Base-by-base conservation (phyloP, 352 stramenopile species). In the Globisporangium viniferum region DNA sequence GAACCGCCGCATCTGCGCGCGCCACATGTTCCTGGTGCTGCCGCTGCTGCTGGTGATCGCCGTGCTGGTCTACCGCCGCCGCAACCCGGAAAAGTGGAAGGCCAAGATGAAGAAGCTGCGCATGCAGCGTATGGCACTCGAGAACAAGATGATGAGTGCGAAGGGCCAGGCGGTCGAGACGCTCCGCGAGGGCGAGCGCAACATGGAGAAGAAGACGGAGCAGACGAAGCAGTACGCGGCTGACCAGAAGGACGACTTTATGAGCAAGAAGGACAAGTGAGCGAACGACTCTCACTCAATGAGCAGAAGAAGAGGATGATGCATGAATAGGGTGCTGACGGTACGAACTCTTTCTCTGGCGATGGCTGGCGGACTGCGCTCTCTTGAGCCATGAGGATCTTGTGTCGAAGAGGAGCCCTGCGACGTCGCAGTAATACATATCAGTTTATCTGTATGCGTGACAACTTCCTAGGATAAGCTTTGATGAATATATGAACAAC, bases 11-110 rank as follows among this genome's bases (percentile, higher is more conserved):
- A 71, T 89, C 41, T 89, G 80, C 39, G 72, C 72, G 29, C 69
- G 72, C 39, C 79, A 91, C 57, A 61, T 88, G 33, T 35, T 80
- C 24, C 79, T 77, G 58, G n/a, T 82, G 2, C 39, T 90, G 56
- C 82, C 82, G 3, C 57, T 91, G 20, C 41, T 90, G 20, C 22
- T 75, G 0, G 6, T 82, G 10, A 29, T 89, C 1, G 27, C 81
- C 27, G 27, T 80, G 29, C 69, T 75, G 36, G 63, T 88, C 60
- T 53, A 88, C 29, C 85, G 82, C 54, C 82, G 82, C 29, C 82
- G 77, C 29, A 88, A 91, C 69, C 82, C 85, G 35, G 86, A 91
- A 59, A 81, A 84, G 59, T 93, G 82, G 82, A 80, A 81, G 2
- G 78, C 78, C 0, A 69, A 76, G 46, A 77, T 90, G 70, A 75